These are phyloP conservation scores for Strobilomyces dryophilus DNA, from an alignment of 768 basidiomycete genomes.

Conservation along the genomic window DNA sequence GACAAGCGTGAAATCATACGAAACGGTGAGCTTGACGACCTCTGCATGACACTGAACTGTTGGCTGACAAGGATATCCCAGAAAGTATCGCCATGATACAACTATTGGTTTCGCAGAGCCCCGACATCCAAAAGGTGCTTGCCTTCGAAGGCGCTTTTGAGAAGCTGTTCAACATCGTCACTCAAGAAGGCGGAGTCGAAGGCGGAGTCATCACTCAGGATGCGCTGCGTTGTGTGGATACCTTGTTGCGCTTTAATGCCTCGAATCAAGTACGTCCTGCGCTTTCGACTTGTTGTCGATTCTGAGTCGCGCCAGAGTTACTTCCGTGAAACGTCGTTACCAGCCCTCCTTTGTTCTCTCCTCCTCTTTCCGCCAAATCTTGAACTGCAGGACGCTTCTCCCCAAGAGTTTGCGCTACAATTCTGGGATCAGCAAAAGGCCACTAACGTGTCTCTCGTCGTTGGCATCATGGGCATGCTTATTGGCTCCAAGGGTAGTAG, in stretches of 20 bases:
- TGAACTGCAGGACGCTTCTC: constrained; percentile 52
- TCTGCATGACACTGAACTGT: not conserved
- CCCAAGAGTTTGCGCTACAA: constrained; percentile 90
- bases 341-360: constrained; percentile 60
- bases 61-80: constrained; percentile 28
- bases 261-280: constrained; percentile 77
- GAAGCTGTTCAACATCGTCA: constrained; percentile 85
- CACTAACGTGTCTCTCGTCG: constrained; percentile 71
- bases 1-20: constrained; percentile 87
- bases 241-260: constrained; percentile 85
- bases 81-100: constrained; percentile 85
- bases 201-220: constrained; percentile 84
- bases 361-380: constrained; percentile 68
- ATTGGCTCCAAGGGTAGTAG: constrained; percentile 65
- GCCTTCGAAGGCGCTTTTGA: constrained; percentile 98
- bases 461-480: constrained; percentile 84
- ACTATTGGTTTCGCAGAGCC: constrained; percentile 75
- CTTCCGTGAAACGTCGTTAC: constrained; percentile 84
- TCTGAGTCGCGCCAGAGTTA: constrained; percentile 67
- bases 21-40: constrained; percentile 55
- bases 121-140: constrained; percentile 94
- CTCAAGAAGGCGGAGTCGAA: constrained; percentile 86
- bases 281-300: not conserved
- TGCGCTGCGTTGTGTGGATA: constrained; percentile 81
- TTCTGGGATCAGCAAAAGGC: constrained; percentile 94